A percentile compares a stretch with the other conserved stretches of the same genome.
These are phyloP conservation scores for Acacia crassicarpa DNA, from an alignment of 306 rosid genomes.

Conservation along the genomic window DNA sequence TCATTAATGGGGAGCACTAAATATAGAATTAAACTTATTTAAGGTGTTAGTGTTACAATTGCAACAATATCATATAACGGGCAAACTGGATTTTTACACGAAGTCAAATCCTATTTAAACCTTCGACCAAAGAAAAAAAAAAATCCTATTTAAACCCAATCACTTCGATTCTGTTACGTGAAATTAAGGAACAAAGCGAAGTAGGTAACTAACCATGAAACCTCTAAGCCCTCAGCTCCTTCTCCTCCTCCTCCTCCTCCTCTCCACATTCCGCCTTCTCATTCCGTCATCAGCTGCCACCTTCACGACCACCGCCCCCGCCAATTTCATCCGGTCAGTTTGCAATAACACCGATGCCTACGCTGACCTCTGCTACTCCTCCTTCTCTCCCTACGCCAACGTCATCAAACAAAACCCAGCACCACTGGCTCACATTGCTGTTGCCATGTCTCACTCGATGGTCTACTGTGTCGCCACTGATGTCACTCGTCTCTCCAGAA, in stretches of 20 bases:
- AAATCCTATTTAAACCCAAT: not conserved
- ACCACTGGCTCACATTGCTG: conserved; percentile 72
- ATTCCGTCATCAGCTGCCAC: not conserved
- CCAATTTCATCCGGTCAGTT: conserved; percentile 61
- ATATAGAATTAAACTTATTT: not conserved
- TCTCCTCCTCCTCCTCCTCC: not conserved
- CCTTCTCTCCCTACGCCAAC: conserved; percentile 75
- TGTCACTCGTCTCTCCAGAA: conserved; percentile 55
- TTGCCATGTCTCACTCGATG: conserved; percentile 56
- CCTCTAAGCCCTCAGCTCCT: not conserved
- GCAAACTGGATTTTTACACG: not conserved
- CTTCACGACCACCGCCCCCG: not conserved
- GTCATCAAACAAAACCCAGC: conserved; percentile 61
- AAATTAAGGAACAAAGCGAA: no score
- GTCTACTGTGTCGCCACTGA: conserved; percentile 49
- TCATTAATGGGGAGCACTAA: no score
- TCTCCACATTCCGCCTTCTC: not conserved
- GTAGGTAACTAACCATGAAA: not conserved
- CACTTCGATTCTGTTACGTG: no score
- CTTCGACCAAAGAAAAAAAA: no score
- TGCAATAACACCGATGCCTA: conserved; percentile 65
- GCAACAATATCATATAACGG: not conserved
- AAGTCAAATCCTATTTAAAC: not conserved
- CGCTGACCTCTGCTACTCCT: conserved; percentile 74
- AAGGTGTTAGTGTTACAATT: not conserved